A percentile compares a stretch with the other conserved stretches of the same genome.
Conservation (phyloP, 768 basidiomycete genomes). For the Paxillus ammoniavirescens region DNA sequence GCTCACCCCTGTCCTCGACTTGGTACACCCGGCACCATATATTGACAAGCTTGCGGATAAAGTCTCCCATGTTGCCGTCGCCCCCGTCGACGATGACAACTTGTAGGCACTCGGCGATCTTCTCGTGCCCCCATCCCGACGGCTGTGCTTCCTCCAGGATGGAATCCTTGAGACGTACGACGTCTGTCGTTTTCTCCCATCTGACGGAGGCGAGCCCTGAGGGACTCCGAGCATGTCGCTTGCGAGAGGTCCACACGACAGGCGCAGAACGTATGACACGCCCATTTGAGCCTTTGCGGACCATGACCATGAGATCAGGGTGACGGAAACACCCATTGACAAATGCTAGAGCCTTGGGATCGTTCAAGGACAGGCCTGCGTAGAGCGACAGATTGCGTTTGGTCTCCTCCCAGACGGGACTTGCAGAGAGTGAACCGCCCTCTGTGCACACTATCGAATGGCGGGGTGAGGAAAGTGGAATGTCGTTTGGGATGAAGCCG, state of each 20-base stretch:
- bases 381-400: too few relatives aligned
- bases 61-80: constrained; percentile 28
- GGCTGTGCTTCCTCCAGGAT: constrained; percentile 27
- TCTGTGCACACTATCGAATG: too few relatives aligned
- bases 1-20: constrained; percentile 16
- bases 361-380: too few relatives aligned
- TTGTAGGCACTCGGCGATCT: constrained; percentile 29
- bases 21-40: constrained; percentile 30
- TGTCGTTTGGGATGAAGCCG: too few relatives aligned
- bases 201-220: constrained; percentile 20
- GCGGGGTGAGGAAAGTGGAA: too few relatives aligned
- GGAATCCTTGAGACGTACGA: constrained; percentile 18
- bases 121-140: constrained; percentile 8
- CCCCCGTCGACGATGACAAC: constrained; percentile 28
- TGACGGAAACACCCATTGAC: too few relatives aligned
- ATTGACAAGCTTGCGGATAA: constrained; percentile 25
- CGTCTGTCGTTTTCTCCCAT: constrained; percentile 24
- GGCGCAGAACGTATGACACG: constrained; percentile 25
- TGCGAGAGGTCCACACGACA: constrained; percentile 28
- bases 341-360: too few relatives aligned
- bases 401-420: too few relatives aligned
- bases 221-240: constrained; percentile 24
- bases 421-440: too few relatives aligned
- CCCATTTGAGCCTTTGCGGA: constrained; percentile 1
- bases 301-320: too few relatives aligned